phyloP scores from a whole-genome alignment of 2,329 filamentous ascomycete genomes.

The Beauveria scarabaeidicola region DNA sequence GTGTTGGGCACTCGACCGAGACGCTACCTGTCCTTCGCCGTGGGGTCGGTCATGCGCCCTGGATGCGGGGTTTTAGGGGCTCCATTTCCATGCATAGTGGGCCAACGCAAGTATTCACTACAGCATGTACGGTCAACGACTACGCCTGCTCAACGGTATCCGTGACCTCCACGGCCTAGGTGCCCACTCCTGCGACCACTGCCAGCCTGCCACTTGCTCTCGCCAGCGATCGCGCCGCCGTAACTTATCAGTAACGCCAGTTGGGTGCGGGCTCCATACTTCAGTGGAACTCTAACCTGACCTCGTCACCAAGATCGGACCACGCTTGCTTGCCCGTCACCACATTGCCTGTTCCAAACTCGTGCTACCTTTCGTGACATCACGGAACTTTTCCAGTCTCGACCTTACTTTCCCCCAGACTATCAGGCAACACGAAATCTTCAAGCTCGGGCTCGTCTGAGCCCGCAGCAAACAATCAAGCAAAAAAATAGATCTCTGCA shows the following conservation, averaged over 20 bases:
- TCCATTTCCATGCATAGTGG: conserved; percentile 1
- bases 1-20: not conserved
- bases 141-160: not conserved
- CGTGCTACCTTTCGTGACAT: not conserved
- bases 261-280: conserved; percentile 3
- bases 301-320: conserved; percentile 12
- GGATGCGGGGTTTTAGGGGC: conserved; percentile 10
- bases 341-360: conserved; percentile 3
- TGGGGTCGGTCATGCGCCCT: conserved; percentile 10
- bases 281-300: conserved; percentile 10
- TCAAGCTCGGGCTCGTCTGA: conserved; percentile 11
- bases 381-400: not conserved
- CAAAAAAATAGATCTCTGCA: conserved; percentile 8
- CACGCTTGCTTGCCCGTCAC: conserved; percentile 2
- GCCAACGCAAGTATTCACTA: not conserved
- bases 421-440: not conserved
- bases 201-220: not conserved
- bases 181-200: not conserved
- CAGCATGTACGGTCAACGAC: not conserved
- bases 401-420: not conserved
- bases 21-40: not conserved
- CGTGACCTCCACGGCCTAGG: not conserved
- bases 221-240: conserved; percentile 5
- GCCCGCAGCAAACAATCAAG: conserved; percentile 10
- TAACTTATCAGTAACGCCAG: conserved; percentile 3